Evolutionary conservation across 805 yeast species (phyloP).

Genomic region (Lipomyces japonicus): DNA sequence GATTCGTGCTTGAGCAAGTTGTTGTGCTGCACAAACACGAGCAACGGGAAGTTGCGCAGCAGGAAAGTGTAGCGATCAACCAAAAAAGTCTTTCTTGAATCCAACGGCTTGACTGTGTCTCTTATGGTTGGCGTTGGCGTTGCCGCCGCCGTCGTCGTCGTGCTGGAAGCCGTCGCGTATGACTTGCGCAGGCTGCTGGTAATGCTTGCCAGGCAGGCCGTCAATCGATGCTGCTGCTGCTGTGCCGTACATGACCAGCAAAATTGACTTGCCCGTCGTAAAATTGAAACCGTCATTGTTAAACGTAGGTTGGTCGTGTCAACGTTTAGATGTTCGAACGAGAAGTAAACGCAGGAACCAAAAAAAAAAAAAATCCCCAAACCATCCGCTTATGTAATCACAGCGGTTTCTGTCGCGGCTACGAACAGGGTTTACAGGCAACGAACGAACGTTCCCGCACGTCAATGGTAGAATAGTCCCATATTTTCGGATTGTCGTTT

Average conservation of each 20-base stretch:
- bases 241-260: neutral
- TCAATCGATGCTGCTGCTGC: neutral
- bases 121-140: conserved; percentile 28
- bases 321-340: no score
- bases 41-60: conserved; percentile 62
- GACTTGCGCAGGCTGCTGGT: neutral
- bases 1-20: conserved; percentile 71
- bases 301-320: no score
- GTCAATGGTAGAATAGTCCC: no score
- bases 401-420: no score
- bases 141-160: neutral
- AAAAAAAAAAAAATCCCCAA: no score
- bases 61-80: conserved; percentile 74
- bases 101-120: conserved; percentile 56
- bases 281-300: no score
- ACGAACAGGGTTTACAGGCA: no score
- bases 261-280: no score
- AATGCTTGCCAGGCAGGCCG: neutral
- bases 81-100: conserved; percentile 80
- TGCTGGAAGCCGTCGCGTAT: neutral
- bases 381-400: no score
- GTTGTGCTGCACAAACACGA: conserved; percentile 80
- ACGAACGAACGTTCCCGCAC: no score
- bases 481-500: no score
- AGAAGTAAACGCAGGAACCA: no score